Conservation (phyloP, 306 rosid species). For the Citrullus amarus region DNA sequence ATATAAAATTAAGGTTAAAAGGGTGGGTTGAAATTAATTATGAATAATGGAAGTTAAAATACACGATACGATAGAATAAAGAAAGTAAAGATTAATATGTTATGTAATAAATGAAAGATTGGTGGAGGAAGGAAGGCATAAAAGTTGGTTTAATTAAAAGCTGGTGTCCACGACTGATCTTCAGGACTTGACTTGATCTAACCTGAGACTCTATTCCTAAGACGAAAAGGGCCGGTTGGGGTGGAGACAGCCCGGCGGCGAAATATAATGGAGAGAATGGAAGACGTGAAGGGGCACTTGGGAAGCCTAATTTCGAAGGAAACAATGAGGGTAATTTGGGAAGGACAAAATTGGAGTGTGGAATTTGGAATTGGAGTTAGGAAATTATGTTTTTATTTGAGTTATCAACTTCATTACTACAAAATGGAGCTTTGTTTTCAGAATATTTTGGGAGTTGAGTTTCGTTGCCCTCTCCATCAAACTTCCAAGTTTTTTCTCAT, state of each 20-base stretch:
- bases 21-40: too few species aligned
- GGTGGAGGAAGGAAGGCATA: too few species aligned
- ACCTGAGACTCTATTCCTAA: too few species aligned
- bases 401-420: slow-evolving; percentile 9
- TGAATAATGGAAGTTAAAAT: too few species aligned
- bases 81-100: too few species aligned
- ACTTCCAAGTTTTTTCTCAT: slow-evolving; percentile 23
- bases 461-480: slow-evolving; percentile 7
- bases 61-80: too few species aligned
- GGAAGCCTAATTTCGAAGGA: slow-evolving; percentile 31
- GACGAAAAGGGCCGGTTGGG: slow-evolving; percentile 6
- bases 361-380: slow-evolving; percentile 23
- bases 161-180: background rate
- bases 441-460: slow-evolving; percentile 28
- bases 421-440: slow-evolving; percentile 35
- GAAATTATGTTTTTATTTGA: slow-evolving; percentile 20
- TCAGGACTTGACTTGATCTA: background rate
- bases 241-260: background rate
- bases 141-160: background rate
- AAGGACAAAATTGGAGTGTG: slow-evolving; percentile 17
- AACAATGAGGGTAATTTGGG: slow-evolving; percentile 36
- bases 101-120: too few species aligned
- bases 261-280: background rate
- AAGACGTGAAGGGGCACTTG: slow-evolving; percentile 15
- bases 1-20: too few species aligned